Evolutionary conservation across 345 rosid species (phyloP).

Genomic region (Mallotus nudiflorus): DNA sequence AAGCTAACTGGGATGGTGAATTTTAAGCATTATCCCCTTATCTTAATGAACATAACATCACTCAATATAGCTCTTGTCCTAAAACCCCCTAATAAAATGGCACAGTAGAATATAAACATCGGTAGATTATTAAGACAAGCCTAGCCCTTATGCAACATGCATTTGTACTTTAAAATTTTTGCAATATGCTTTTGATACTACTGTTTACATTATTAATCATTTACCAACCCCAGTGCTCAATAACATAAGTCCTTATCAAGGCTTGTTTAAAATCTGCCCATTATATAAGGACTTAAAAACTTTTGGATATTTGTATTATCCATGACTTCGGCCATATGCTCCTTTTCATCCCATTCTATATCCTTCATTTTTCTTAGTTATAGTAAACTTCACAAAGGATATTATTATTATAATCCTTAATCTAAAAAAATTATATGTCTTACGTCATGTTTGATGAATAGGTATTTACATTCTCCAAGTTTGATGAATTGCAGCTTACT

Average conservation of each 20-base stretch:
- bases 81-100: neutral
- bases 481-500: neutral
- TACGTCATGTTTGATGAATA: conserved; percentile 7
- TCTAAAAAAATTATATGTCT: neutral
- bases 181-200: neutral
- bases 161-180: neutral
- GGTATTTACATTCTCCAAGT: neutral
- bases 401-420: too few species aligned
- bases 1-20: too few species aligned
- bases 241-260: too few species aligned
- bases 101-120: neutral
- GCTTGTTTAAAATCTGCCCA: too few species aligned
- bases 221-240: too few species aligned
- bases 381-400: too few species aligned
- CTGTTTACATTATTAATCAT: neutral
- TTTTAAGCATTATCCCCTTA: too few species aligned
- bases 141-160: neutral
- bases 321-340: too few species aligned
- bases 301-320: too few species aligned
- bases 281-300: too few species aligned
- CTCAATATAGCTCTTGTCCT: neutral
- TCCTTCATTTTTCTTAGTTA: too few species aligned
- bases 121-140: neutral
- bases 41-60: neutral
- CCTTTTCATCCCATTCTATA: too few species aligned